A percentile compares a stretch with the other conserved stretches of the same genome.
Conservation (phyloP, 257 asterid genomes). For the Hygrophila difformis region DNA sequence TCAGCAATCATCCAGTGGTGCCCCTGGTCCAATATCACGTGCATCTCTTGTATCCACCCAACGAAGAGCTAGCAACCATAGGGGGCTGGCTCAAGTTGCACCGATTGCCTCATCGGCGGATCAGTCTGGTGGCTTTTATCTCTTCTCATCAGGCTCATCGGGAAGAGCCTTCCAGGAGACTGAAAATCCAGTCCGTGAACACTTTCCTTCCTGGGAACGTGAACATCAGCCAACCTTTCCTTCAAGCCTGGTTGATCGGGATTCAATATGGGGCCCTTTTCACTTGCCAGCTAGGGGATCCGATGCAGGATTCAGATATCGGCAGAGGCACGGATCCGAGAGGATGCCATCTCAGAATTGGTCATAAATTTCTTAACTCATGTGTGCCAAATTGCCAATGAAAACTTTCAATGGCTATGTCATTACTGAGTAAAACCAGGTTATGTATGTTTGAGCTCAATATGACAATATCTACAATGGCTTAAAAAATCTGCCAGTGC, state of each 20-base stretch:
- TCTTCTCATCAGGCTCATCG: constrained; percentile 36
- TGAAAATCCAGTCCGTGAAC: constrained; percentile 29
- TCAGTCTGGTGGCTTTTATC: constrained; percentile 33
- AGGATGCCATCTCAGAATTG: constrained; percentile 56
- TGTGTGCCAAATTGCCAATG: no score
- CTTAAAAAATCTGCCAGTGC: no score
- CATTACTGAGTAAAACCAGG: no score
- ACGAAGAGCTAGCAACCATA: constrained; percentile 37
- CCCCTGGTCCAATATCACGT: constrained; percentile 32
- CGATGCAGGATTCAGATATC: constrained; percentile 31
- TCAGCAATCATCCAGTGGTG: constrained; percentile 54
- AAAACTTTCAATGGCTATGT: no score
- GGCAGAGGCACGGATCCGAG: constrained; percentile 56
- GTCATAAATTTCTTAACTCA: no score
- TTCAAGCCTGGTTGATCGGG: constrained; percentile 31
- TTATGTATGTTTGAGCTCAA: no score
- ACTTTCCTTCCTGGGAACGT: constrained; percentile 39
- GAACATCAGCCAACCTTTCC: constrained; percentile 39
- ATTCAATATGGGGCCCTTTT: constrained; percentile 22
- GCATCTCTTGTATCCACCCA: constrained; percentile 23
- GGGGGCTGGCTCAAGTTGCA: constrained; percentile 32
- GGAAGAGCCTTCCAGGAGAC: constrained; percentile 47
- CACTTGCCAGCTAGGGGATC: no score
- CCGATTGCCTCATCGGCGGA: constrained; percentile 36
- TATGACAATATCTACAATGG: no score